Percentiles rank a stretch among this genome's conserved stretches.
Evolutionary conservation across 2,329 filamentous ascomycete species (phyloP).

Genomic region (Alternaria ventricosa): DNA sequence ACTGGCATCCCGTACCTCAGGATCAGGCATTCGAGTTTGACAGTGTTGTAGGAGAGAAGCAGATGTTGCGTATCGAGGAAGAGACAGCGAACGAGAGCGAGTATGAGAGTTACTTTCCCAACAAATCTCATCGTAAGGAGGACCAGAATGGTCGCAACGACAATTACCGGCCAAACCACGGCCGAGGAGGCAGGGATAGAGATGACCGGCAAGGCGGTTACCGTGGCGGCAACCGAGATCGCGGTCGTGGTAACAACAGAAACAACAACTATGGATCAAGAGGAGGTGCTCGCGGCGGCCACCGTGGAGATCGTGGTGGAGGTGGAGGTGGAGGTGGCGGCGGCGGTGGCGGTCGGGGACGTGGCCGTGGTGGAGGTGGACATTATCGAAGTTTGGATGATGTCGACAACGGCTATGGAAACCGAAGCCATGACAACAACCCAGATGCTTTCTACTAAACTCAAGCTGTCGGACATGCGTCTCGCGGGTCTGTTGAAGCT

Average conservation of each 20-base stretch:
- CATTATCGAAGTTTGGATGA: slow-evolving; percentile 55
- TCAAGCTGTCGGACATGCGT: background rate
- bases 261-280: slow-evolving; percentile 40
- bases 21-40: slow-evolving; percentile 80
- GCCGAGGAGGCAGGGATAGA: slow-evolving; percentile 26
- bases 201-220: slow-evolving; percentile 36
- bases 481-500: background rate
- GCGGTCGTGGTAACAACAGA: slow-evolving; percentile 37
- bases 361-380: slow-evolving; percentile 40
- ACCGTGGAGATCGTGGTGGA: slow-evolving; percentile 49
- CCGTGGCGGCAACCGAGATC: slow-evolving; percentile 43
- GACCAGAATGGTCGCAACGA: slow-evolving; percentile 53
- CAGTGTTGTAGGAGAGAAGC: slow-evolving; percentile 84
- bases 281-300: slow-evolving; percentile 51
- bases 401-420: slow-evolving; percentile 40
- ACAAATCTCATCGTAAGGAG: slow-evolving; percentile 58
- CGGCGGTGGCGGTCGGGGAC: slow-evolving; percentile 39
- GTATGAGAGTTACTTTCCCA: slow-evolving; percentile 68
- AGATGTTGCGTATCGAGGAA: slow-evolving; percentile 79
- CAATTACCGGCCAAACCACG: slow-evolving; percentile 33
- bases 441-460: slow-evolving; percentile 43
- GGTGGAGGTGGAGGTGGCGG: slow-evolving; percentile 48
- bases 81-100: slow-evolving; percentile 67
- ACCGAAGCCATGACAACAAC: slow-evolving; percentile 40
- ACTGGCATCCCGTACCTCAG: slow-evolving; percentile 78